These are phyloP conservation scores for Cladosporium sp. DNA, from an alignment of 2,329 filamentous ascomycete species.

Conservation along the genomic window DNA sequence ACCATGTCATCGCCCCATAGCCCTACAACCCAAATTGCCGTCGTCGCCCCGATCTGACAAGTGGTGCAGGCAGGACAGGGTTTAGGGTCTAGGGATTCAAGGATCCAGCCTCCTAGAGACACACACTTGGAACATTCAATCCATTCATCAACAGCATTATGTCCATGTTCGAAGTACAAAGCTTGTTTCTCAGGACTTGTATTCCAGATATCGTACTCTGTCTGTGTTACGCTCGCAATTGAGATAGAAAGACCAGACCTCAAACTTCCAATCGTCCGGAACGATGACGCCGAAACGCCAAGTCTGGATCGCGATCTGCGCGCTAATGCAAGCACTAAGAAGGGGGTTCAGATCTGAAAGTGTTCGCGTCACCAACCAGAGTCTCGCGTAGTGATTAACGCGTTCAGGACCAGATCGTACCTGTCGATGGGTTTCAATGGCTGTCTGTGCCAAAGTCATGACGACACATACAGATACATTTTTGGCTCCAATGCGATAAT, in stretches of 20 bases:
- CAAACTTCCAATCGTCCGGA: neutral
- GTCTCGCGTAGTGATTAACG: neutral
- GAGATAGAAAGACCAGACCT: neutral
- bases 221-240: neutral
- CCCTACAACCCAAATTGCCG: neutral
- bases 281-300: neutral
- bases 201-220: neutral
- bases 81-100: neutral
- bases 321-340: conserved; percentile 19
- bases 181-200: too few relatives aligned
- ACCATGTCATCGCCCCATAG: neutral
- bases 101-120: neutral
- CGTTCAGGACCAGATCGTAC: conserved; percentile 5
- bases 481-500: neutral
- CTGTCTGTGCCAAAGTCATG: conserved; percentile 16
- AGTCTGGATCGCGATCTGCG: conserved; percentile 3
- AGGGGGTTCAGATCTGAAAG: conserved; percentile 1
- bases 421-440: neutral
- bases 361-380: conserved; percentile 16
- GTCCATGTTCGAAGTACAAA: neutral
- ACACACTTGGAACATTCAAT: neutral
- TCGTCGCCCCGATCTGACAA: neutral
- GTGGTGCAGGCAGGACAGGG: neutral
- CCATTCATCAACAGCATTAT: neutral
- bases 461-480: neutral